Conservation (phyloP, 805 yeast genomes). For the Clavispora fructus region DNA sequence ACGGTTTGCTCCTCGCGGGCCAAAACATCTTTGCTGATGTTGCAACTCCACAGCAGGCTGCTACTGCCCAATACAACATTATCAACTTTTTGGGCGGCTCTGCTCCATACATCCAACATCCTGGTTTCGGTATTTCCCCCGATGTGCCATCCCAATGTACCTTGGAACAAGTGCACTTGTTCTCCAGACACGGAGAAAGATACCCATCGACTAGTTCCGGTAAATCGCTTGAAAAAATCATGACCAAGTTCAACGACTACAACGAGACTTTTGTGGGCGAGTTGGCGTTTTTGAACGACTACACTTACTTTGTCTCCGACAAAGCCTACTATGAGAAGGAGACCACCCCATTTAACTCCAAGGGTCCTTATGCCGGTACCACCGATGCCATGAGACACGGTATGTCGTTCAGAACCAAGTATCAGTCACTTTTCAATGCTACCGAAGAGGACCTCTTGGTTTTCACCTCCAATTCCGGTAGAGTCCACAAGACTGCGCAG, state of each 20-base stretch:
- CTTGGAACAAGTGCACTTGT: constrained; percentile 62
- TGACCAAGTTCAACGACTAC: constrained; percentile 21
- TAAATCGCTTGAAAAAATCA: constrained; percentile 20
- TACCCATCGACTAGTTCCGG: constrained; percentile 42
- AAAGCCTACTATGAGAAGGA: constrained; percentile 43
- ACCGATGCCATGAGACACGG: constrained; percentile 48
- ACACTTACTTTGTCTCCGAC: constrained; percentile 43
- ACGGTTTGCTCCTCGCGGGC: constrained; percentile 26
- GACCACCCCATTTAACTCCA: constrained; percentile 40
- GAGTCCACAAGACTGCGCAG: constrained; percentile 52
- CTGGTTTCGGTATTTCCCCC: constrained; percentile 49
- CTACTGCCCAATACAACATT: constrained; percentile 42
- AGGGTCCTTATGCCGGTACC: constrained; percentile 49
- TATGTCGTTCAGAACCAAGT: constrained; percentile 40
- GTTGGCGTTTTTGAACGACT: constrained; percentile 48
- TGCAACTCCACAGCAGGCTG: constrained; percentile 37
- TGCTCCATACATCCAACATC: constrained; percentile 50
- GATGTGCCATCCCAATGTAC: constrained; percentile 47
- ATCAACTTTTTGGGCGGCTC: constrained; percentile 49
- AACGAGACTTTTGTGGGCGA: constrained; percentile 40
- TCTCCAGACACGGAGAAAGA: constrained; percentile 78
- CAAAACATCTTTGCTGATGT: constrained; percentile 23
- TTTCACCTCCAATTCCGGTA: constrained; percentile 49
- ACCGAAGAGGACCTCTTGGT: constrained; percentile 36
- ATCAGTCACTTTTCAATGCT: constrained; percentile 41